Evolutionary conservation across 306 rosid species (phyloP).

Genomic region (Quercus aquifolioides): DNA sequence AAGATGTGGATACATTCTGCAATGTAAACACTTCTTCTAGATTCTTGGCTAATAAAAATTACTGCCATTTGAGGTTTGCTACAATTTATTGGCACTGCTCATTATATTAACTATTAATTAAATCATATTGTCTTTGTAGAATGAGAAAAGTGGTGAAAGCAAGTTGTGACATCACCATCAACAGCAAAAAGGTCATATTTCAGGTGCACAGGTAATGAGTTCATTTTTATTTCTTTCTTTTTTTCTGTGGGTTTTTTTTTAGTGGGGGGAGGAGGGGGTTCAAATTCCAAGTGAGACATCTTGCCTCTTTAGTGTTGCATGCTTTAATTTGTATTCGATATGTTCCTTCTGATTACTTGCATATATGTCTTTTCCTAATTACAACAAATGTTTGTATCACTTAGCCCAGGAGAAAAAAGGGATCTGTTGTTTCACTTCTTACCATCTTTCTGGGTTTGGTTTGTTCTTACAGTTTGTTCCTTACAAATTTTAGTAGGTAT

Average conservation of each 20-base stretch:
- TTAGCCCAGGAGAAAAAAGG: background rate
- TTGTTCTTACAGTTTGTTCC: background rate
- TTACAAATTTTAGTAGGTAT: background rate
- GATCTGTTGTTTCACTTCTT: background rate
- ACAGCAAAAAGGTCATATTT: slow-evolving; percentile 95
- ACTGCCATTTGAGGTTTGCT: background rate
- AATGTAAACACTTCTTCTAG: background rate
- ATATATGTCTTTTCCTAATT: background rate
- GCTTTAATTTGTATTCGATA: too few relatives aligned
- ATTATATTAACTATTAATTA: background rate
- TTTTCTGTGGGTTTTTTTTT: background rate
- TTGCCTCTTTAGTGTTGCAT: too few relatives aligned
- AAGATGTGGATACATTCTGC: background rate
- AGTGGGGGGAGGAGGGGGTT: background rate
- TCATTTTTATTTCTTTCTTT: background rate
- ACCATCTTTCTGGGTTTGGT: background rate
- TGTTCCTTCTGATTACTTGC: background rate
- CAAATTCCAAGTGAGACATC: background rate
- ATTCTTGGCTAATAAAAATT: background rate
- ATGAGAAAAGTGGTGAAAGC: slow-evolving; percentile 91
- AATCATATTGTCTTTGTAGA: slow-evolving; percentile 32
- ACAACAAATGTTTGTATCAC: background rate
- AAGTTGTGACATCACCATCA: slow-evolving; percentile 81
- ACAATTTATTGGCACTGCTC: background rate
- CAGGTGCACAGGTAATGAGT: slow-evolving; percentile 83